These are phyloP conservation scores for Violaceomyces palustris DNA, from an alignment of 1,284 basidiomycete species.

Conservation along the genomic window DNA sequence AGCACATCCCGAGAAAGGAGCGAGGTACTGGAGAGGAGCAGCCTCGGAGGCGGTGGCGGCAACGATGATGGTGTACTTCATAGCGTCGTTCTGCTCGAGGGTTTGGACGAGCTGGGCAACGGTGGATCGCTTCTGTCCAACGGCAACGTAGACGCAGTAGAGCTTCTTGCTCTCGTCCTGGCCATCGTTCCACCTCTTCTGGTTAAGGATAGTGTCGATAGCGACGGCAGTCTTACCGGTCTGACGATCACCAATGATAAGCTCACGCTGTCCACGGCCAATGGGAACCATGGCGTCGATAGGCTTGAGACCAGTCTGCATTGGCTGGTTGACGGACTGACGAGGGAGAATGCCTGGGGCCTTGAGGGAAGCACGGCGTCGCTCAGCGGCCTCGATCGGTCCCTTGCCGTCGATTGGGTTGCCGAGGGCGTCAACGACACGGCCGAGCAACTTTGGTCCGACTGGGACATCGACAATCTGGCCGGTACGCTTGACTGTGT, in stretches of 20 bases:
- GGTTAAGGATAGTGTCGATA: conserved; percentile 99
- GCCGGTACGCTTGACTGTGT: conserved; percentile 99
- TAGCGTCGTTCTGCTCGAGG: conserved; percentile 97
- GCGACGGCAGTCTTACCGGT: conserved; percentile 99
- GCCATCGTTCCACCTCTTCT: conserved; percentile 98
- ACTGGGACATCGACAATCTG: conserved; percentile 99
- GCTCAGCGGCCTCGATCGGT: conserved; percentile 84
- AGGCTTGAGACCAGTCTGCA: conserved; percentile 99
- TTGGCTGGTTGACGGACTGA: conserved; percentile 99
- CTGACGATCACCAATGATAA: conserved; percentile 99
- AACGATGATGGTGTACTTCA: conserved; percentile 99
- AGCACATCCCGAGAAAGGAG: conserved; percentile 98
- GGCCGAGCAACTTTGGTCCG: conserved; percentile 89
- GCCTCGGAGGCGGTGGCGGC: conserved; percentile 98
- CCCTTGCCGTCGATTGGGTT: conserved; percentile 99
- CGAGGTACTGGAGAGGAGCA: conserved; percentile 96
- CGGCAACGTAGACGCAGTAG: conserved; percentile 98
- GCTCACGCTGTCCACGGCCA: conserved; percentile 99
- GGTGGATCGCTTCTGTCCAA: conserved; percentile 98
- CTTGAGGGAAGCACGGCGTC: conserved; percentile 94
- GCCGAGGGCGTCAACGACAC: conserved; percentile 97
- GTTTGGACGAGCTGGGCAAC: conserved; percentile 99
- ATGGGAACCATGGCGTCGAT: conserved; percentile 99
- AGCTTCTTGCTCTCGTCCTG: conserved; percentile 94
- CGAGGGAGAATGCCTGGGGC: conserved; percentile 97